These are phyloP conservation scores for Penicillium sp. DNA, from an alignment of 2,329 filamentous ascomycete species.

Conservation along the genomic window DNA sequence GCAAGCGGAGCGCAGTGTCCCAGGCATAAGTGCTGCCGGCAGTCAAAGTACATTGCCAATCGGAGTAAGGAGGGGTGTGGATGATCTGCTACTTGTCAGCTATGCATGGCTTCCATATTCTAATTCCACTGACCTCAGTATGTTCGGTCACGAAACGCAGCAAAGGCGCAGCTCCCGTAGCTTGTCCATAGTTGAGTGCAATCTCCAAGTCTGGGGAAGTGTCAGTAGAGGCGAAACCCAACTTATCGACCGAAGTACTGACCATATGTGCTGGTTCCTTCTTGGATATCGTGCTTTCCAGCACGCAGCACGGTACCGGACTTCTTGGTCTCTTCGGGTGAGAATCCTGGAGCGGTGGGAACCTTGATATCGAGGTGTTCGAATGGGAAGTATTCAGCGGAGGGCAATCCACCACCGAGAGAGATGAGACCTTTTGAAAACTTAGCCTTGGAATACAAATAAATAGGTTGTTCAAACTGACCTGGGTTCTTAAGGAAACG, in stretches of 20 bases:
- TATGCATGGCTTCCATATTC: not conserved
- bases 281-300: conserved; percentile 79
- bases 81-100: conserved; percentile 58
- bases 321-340: conserved; percentile 64
- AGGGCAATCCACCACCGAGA: conserved; percentile 87
- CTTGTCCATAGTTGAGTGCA: conserved; percentile 90
- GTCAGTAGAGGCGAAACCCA: conserved; percentile 5
- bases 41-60: conserved; percentile 84
- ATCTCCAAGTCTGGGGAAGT: conserved; percentile 70
- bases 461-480: conserved; percentile 13
- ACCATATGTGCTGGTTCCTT: conserved; percentile 60
- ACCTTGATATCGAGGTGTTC: conserved; percentile 74
- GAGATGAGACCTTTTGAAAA: conserved; percentile 67
- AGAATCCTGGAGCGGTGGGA: conserved; percentile 68
- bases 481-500: conserved; percentile 75
- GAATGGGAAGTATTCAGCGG: conserved; percentile 89
- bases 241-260: not conserved
- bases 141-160: conserved; percentile 92
- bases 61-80: conserved; percentile 80
- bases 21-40: conserved; percentile 84
- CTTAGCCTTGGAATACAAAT: not conserved
- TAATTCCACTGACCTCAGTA: conserved; percentile 67
- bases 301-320: conserved; percentile 64
- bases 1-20: conserved; percentile 80
- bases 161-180: conserved; percentile 81